A percentile compares a stretch with the other conserved stretches of the same genome.
phyloP scores from a whole-genome alignment of 2,329 filamentous ascomycete genomes.

The Talaromyces sp. region DNA sequence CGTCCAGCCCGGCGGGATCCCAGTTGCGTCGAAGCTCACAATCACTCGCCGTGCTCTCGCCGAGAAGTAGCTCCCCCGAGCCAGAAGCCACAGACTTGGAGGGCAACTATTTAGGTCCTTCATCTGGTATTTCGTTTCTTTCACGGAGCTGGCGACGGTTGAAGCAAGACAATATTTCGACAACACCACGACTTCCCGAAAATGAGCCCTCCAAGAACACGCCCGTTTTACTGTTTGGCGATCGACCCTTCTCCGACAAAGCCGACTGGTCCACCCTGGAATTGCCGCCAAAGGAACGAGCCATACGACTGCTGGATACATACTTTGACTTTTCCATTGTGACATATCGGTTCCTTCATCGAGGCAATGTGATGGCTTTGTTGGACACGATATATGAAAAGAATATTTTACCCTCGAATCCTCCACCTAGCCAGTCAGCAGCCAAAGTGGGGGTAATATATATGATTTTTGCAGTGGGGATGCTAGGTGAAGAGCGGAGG shows the following conservation, averaged over 20 bases:
- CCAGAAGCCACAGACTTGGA: slow-evolving; percentile 50
- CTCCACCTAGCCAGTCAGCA: slow-evolving; percentile 42
- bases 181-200: slow-evolving; percentile 28
- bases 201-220: slow-evolving; percentile 41
- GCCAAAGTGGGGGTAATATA: slow-evolving; percentile 50
- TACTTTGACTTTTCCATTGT: slow-evolving; percentile 62
- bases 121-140: slow-evolving; percentile 55
- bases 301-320: slow-evolving; percentile 47
- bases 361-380: slow-evolving; percentile 53
- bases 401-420: slow-evolving; percentile 35
- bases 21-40: background rate
- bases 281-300: slow-evolving; percentile 40
- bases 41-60: slow-evolving; percentile 21
- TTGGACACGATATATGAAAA: slow-evolving; percentile 39
- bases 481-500: slow-evolving; percentile 45
- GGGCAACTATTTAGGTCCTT: slow-evolving; percentile 55
- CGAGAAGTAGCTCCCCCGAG: slow-evolving; percentile 42
- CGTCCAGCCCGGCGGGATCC: background rate
- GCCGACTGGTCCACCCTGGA: slow-evolving; percentile 33
- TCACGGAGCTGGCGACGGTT: slow-evolving; percentile 66
- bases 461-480: slow-evolving; percentile 49
- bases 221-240: slow-evolving; percentile 49
- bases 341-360: slow-evolving; percentile 58
- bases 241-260: slow-evolving; percentile 46
- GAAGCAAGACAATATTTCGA: slow-evolving; percentile 50